Conservation (phyloP, 2,329 filamentous ascomycete species). For the Talaromyces sp. region DNA sequence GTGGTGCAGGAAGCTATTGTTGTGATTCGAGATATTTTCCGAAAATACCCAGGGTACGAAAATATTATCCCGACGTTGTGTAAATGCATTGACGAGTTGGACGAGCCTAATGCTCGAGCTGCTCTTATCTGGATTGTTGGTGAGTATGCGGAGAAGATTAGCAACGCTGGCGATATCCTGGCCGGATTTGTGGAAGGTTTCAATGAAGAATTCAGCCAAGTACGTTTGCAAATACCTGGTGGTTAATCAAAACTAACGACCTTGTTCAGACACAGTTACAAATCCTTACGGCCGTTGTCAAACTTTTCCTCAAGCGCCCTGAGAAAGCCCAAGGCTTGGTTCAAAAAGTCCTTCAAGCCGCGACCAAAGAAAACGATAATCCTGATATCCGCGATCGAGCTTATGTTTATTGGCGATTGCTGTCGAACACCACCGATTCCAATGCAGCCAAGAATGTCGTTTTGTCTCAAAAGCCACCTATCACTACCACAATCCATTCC, state of each 20-base stretch:
- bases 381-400: constrained; percentile 94
- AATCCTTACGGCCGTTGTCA: constrained; percentile 94
- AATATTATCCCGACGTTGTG: constrained; percentile 95
- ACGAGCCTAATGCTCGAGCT: constrained; percentile 85
- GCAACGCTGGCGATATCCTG: constrained; percentile 93
- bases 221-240: constrained; percentile 36
- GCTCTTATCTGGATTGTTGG: constrained; percentile 98
- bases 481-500: constrained; percentile 88
- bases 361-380: constrained; percentile 93
- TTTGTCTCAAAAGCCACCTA: constrained; percentile 88
- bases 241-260: not conserved
- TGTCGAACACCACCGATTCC: constrained; percentile 74
- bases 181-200: constrained; percentile 89
- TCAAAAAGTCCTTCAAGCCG: constrained; percentile 87
- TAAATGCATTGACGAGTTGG: constrained; percentile 92
- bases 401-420: constrained; percentile 95
- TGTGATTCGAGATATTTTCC: constrained; percentile 98
- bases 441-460: constrained; percentile 90
- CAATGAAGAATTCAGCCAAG: constrained; percentile 92
- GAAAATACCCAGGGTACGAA: constrained; percentile 96
- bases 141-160: constrained; percentile 98
- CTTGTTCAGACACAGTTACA: constrained; percentile 84
- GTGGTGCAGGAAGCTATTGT: constrained; percentile 97
- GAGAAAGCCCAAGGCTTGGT: constrained; percentile 85
- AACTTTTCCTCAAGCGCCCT: constrained; percentile 95